Evolutionary conservation across 2,329 filamentous ascomycete species (phyloP).

Genomic region (Leptographium radiaticola): DNA sequence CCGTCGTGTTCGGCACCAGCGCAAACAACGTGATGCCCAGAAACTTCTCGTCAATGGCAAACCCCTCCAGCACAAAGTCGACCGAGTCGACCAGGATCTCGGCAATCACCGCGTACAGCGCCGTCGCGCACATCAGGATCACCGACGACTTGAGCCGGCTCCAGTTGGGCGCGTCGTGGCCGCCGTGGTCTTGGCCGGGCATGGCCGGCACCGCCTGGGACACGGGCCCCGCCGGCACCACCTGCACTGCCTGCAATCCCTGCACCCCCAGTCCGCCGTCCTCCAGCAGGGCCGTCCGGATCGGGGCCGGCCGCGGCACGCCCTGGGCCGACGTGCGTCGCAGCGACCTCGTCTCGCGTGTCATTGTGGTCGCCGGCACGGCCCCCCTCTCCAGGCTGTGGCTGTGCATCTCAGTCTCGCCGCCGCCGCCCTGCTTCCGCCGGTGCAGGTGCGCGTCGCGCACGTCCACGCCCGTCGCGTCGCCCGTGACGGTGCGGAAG

Average conservation of each 20-base stretch:
- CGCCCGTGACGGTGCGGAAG: conserved; percentile 12
- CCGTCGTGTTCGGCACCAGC: conserved; percentile 92
- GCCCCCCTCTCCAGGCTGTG: conserved; percentile 82
- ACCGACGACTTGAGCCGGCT: conserved; percentile 80
- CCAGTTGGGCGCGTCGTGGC: conserved; percentile 99
- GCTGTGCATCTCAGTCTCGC: conserved; percentile 53
- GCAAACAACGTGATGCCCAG: conserved; percentile 93
- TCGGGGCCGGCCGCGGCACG: conserved; percentile 15
- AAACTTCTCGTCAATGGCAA: conserved; percentile 93
- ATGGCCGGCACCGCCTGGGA: conserved; percentile 12
- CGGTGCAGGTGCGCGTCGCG: conserved; percentile 85
- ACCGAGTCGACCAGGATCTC: conserved; percentile 96
- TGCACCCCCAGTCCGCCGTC: neutral
- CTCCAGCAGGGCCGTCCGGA: conserved; percentile 23
- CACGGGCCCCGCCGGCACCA: neutral
- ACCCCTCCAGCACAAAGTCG: conserved; percentile 83
- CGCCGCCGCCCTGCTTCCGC: conserved; percentile 61
- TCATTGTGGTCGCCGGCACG: conserved; percentile 54
- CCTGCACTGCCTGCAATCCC: no score
- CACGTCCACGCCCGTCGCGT: conserved; percentile 52
- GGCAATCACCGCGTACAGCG: conserved; percentile 92
- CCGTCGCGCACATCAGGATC: conserved; percentile 75
- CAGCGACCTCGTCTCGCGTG: conserved; percentile 34
- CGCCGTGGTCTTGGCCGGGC: conserved; percentile 35
- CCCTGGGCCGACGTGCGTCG: conserved; percentile 12